Evolutionary conservation across 768 basidiomycete species (phyloP), one percentile per base, ranked within the genome.

Genomic region (Auricularia sp.): DNA sequence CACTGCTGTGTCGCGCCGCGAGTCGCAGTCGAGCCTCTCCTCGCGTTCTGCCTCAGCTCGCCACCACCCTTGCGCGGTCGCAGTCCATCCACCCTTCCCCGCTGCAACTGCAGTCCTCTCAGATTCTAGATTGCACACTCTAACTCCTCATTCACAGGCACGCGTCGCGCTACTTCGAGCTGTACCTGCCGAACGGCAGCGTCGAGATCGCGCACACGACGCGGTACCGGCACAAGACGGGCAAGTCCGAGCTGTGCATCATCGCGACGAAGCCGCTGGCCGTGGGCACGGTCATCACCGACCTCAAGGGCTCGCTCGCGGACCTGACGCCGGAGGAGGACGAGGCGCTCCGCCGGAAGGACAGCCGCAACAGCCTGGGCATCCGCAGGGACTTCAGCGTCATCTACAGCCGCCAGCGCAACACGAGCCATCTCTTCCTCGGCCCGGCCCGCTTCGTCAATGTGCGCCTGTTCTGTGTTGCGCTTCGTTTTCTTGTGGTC

Each of bases 381-480:
- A 90, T 90, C 67, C 84, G 91, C 66, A 80, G 90, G 70, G 91
- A 93, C 73, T 93, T 93, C 72, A 92, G 90, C 73, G 91, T 93
- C 71, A 92, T 93, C 62, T 91, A 93, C 74, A 92, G 90, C 39
- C 90, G 88, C 71, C 89, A 90, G 74, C 87, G 91, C 83, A 93
- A 93, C 80, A 91, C 90, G 76, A 93, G 91, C 70, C 90, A 93
- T 77, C 79, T 93, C 71, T 93, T 93, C 78, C 78, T 93, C 72
- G 91, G 91, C 10, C 92, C 91, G 61, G 92, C 91, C 76, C 87
- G 91, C 72, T 93, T 93, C 77, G 91, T 93, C 66, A 93, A 93
- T 73, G 91, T 93, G 75, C 81, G 89, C 59, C 44, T 61, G 62
- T 34, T 29, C 42, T 51, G 33, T 39, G 62, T 58, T 65, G 51